Percentiles rank a stretch among this genome's conserved stretches.
Conservation (phyloP, 345 rosid species). For the Linum tenue region DNA sequence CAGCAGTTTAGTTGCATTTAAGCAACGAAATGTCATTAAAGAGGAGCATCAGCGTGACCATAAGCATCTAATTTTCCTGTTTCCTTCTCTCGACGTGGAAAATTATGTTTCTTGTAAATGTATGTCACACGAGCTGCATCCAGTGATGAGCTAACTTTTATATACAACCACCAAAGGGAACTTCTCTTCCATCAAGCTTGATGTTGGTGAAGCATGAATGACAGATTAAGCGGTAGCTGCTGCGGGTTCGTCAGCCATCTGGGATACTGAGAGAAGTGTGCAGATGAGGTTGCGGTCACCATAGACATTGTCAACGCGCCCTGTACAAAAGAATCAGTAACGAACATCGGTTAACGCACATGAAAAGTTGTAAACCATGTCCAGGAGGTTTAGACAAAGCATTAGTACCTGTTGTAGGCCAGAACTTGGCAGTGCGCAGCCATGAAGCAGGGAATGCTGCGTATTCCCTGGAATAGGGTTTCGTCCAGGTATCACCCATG, state of each 20-base stretch:
- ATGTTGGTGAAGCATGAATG: slow-evolving; percentile 1
- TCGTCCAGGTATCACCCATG: slow-evolving; percentile 92
- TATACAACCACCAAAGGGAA: slow-evolving; percentile 20
- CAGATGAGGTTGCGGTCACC: slow-evolving; percentile 94
- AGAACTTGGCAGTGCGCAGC: slow-evolving; percentile 85
- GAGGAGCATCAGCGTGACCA: not conserved
- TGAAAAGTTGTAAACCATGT: not conserved
- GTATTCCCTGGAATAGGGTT: slow-evolving; percentile 82
- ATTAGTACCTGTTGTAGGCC: slow-evolving; percentile 75
- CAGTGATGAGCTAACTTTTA: slow-evolving; percentile 15
- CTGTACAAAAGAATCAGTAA: slow-evolving; percentile 19
- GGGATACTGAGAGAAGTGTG: slow-evolving; percentile 70
- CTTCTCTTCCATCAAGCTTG: slow-evolving; percentile 8
- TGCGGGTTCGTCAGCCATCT: slow-evolving; percentile 59
- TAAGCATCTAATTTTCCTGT: not conserved
- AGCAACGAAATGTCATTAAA: not conserved
- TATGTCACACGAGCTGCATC: slow-evolving; percentile 22
- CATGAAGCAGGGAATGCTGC: slow-evolving; percentile 98
- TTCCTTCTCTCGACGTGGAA: not conserved
- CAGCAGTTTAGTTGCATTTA: not conserved
- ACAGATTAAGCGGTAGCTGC: slow-evolving; percentile 62
- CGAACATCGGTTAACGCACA: not conserved
- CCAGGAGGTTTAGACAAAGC: not conserved
- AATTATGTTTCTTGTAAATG: slow-evolving; percentile 1
- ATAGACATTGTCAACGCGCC: slow-evolving; percentile 94